Percentiles rank a stretch among this genome's conserved stretches.
Conservation (phyloP, 257 asterid species). For the Solanum lycopersicoides region DNA sequence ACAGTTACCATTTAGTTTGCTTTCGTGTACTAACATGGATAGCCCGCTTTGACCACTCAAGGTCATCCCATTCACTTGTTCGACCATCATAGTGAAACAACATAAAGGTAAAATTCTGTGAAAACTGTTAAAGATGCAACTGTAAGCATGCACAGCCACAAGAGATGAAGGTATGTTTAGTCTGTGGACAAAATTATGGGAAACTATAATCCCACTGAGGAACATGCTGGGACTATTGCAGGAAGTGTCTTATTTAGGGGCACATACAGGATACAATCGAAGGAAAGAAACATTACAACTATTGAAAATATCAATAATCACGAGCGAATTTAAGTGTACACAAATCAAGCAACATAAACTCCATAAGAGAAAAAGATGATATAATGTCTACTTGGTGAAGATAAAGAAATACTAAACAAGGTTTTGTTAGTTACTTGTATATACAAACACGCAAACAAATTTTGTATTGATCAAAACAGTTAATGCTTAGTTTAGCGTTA, state of each 20-base stretch:
- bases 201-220: background rate
- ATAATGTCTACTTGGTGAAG: background rate
- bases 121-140: conserved; percentile 46
- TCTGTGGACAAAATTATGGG: background rate
- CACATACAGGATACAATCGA: background rate
- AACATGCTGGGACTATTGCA: background rate
- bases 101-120: conserved; percentile 72
- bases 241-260: background rate
- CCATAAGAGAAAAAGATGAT: background rate
- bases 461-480: background rate
- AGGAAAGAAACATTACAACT: background rate
- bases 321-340: background rate
- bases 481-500: background rate
- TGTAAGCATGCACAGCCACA: background rate
- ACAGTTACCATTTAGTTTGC: conserved; percentile 77
- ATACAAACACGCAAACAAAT: background rate
- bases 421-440: background rate
- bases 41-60: conserved; percentile 86
- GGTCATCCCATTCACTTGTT: conserved; percentile 83
- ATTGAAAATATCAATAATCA: background rate
- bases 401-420: background rate
- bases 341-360: background rate
- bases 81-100: conserved; percentile 90
- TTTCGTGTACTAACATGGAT: conserved; percentile 63
- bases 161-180: background rate